These are phyloP conservation scores for Coniochaeta prunicola DNA, from an alignment of 2,329 filamentous ascomycete genomes.

Conservation along the genomic window DNA sequence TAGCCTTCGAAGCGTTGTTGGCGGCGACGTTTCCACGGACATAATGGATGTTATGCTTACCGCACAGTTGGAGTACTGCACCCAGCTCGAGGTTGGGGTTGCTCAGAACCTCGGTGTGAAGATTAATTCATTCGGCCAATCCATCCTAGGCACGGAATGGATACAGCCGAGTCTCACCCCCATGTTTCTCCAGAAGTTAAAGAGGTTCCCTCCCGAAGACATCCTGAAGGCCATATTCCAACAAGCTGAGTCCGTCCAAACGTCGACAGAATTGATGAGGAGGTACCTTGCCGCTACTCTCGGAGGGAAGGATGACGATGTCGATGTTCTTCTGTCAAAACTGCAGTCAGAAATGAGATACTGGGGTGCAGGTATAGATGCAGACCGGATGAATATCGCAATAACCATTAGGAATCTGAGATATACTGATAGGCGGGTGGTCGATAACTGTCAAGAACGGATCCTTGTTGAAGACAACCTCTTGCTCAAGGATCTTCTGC, in stretches of 20 bases:
- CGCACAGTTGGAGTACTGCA: slow-evolving; percentile 9
- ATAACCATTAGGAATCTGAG: slow-evolving; percentile 6
- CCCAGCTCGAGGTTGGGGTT: slow-evolving; percentile 4
- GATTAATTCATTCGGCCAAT: slow-evolving; percentile 10
- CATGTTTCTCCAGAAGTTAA: slow-evolving; percentile 7
- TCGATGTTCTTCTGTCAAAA: neutral
- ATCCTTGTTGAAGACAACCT: slow-evolving; percentile 12
- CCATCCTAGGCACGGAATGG: slow-evolving; percentile 10
- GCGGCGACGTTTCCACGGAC: slow-evolving; percentile 5
- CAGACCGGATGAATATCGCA: slow-evolving; percentile 12
- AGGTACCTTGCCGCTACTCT: slow-evolving; percentile 10
- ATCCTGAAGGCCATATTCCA: slow-evolving; percentile 9
- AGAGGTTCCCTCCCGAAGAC: slow-evolving; percentile 10
- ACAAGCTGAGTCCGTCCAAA: neutral
- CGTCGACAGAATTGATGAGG: slow-evolving; percentile 2
- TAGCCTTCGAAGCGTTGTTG: slow-evolving; percentile 6
- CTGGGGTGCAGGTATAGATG: slow-evolving; percentile 8
- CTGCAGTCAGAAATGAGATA: slow-evolving; percentile 7
- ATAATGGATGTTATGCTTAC: slow-evolving; percentile 8
- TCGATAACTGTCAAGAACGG: slow-evolving; percentile 9
- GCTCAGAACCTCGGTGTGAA: slow-evolving; percentile 10
- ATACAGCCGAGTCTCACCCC: slow-evolving; percentile 6
- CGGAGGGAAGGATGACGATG: slow-evolving; percentile 8
- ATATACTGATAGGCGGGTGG: slow-evolving; percentile 7
- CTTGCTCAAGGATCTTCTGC: slow-evolving; percentile 10